Conservation (phyloP, 2,329 filamentous ascomycete genomes). For the Cytospora piceicola region DNA sequence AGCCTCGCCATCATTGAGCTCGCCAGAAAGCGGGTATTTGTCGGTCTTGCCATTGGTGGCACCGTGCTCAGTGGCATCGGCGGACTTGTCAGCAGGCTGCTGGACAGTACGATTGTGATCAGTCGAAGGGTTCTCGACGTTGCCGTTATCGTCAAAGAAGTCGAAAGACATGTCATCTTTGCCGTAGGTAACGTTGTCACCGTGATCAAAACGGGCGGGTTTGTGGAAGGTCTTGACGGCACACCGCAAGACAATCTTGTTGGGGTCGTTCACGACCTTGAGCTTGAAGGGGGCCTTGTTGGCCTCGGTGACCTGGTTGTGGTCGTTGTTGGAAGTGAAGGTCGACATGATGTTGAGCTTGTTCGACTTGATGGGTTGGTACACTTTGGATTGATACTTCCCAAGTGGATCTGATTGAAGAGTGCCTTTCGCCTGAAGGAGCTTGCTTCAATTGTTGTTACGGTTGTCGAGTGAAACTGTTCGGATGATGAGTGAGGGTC, state of each 20-base stretch:
- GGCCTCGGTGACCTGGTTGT: conserved; percentile 1
- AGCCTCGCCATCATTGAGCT: background rate
- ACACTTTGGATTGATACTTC: conserved; percentile 3
- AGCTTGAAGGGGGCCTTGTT: conserved; percentile 9
- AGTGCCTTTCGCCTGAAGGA: conserved; percentile 16
- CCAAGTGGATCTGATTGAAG: background rate
- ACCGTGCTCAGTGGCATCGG: background rate
- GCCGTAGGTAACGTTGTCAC: conserved; percentile 3
- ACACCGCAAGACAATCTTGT: background rate
- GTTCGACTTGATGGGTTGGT: background rate
- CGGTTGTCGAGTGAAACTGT: conserved; percentile 8
- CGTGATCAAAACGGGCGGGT: background rate
- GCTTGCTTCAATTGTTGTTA: conserved; percentile 13
- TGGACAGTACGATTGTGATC: background rate
- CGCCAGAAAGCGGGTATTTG: background rate
- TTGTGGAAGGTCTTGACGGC: background rate
- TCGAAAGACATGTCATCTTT: conserved; percentile 7
- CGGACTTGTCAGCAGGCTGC: background rate
- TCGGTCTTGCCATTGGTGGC: background rate
- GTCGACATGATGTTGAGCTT: conserved; percentile 11
- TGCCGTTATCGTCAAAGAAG: conserved; percentile 11
- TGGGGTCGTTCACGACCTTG: conserved; percentile 6
- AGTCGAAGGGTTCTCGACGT: conserved; percentile 4
- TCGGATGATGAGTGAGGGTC: background rate
- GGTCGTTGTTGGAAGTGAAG: conserved; percentile 9